phyloP scores from a whole-genome alignment of 768 basidiomycete genomes.

The Boletus speciosus region DNA sequence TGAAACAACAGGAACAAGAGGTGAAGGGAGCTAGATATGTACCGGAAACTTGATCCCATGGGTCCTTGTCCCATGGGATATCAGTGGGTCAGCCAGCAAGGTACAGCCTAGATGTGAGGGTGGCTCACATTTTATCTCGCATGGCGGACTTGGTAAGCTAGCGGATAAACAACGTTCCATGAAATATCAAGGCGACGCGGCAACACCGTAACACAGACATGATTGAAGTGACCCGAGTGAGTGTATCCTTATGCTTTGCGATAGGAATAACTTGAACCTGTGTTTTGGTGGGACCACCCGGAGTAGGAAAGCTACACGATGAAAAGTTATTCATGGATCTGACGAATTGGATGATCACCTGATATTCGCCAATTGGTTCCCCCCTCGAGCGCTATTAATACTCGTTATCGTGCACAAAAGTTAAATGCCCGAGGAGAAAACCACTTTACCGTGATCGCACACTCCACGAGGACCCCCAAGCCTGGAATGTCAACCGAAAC shows the following conservation, averaged over 20 bases:
- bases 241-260: too few relatives aligned
- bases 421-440: not conserved
- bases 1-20: constrained; percentile 34
- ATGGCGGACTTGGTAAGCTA: not conserved
- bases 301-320: too few relatives aligned
- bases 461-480: not conserved
- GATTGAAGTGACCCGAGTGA: too few relatives aligned
- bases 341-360: not conserved
- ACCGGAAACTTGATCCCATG: constrained; percentile 42
- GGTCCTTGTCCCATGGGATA: constrained; percentile 47
- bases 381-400: too few relatives aligned
- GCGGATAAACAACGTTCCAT: too few relatives aligned
- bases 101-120: constrained; percentile 42
- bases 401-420: not conserved
- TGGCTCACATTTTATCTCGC: constrained; percentile 41
- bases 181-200: too few relatives aligned
- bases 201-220: too few relatives aligned
- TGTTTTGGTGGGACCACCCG: too few relatives aligned
- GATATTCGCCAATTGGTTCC: not conserved
- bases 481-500: not conserved
- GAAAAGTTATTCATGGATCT: too few relatives aligned
- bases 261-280: too few relatives aligned
- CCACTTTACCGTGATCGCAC: not conserved
- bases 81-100: constrained; percentile 41
- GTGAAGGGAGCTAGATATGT: constrained; percentile 30